Evolutionary conservation across 2,329 filamentous ascomycete genomes (phyloP).

Genomic region (Parasarocladium wereldwijsianum): DNA sequence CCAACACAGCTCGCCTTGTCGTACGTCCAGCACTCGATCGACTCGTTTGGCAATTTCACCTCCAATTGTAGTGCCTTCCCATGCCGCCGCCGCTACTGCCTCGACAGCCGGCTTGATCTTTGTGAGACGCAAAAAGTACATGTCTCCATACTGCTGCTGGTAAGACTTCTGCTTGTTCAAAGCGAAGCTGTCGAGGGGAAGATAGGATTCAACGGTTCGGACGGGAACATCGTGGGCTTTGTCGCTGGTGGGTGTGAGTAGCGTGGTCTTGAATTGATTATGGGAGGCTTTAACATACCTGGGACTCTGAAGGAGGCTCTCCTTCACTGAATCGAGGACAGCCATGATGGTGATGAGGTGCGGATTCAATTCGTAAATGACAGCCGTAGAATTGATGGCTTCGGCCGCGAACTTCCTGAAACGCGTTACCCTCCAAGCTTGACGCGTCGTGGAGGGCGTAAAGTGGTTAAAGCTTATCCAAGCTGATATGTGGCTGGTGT

Average conservation of each 20-base stretch:
- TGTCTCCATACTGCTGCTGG: constrained; percentile 89
- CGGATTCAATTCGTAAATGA: neutral
- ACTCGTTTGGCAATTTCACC: constrained; percentile 63
- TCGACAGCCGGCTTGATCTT: constrained; percentile 79
- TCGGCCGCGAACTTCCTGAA: too few relatives aligned
- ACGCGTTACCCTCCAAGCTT: too few relatives aligned
- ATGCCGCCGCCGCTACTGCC: constrained; percentile 55
- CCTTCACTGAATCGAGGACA: constrained; percentile 17
- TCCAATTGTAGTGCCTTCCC: constrained; percentile 64
- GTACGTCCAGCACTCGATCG: constrained; percentile 83
- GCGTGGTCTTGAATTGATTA: neutral
- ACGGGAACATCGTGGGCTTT: constrained; percentile 25
- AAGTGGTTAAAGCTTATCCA: too few relatives aligned
- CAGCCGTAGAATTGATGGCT: too few relatives aligned
- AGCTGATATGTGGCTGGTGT: too few relatives aligned
- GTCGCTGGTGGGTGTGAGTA: constrained; percentile 11
- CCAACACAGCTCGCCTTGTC: constrained; percentile 93
- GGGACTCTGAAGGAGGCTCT: constrained; percentile 18
- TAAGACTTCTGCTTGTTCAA: constrained; percentile 64
- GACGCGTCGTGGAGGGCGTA: too few relatives aligned
- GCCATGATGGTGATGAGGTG: constrained; percentile 14
- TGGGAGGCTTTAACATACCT: constrained; percentile 12
- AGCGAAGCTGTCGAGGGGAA: constrained; percentile 58
- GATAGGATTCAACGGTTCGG: constrained; percentile 48
- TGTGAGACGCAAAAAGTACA: constrained; percentile 87